phyloP scores from a whole-genome alignment of 192 early-diverging fungal genomes.

The Diversispora epigaea region DNA sequence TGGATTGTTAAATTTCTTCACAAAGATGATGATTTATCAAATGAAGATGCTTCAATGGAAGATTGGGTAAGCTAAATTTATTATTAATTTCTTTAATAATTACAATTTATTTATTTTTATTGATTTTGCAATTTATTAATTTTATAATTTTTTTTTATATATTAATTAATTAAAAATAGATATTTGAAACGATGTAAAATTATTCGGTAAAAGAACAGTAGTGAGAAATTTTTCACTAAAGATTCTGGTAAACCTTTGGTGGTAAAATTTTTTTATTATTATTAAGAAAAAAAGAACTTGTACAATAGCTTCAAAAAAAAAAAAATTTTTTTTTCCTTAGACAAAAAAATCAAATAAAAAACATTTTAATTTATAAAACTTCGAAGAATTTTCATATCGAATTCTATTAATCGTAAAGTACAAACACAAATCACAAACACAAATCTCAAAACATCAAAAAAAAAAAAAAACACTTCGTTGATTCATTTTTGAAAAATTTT shows the following conservation, averaged over 20 bases:
- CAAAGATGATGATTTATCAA: neutral
- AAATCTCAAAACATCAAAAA: too few species aligned
- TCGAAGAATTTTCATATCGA: too few species aligned
- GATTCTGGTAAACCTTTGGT: neutral
- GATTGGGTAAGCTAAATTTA: neutral
- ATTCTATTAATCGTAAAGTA: too few species aligned
- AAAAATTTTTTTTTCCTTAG: too few species aligned
- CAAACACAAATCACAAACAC: too few species aligned
- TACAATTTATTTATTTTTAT: neutral
- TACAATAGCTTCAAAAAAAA: too few species aligned
- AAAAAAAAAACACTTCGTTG: too few species aligned
- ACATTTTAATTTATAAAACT: too few species aligned
- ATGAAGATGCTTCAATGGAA: neutral
- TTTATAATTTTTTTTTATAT: neutral
- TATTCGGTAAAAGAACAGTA: neutral
- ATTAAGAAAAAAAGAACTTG: too few species aligned
- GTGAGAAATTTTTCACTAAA: neutral
- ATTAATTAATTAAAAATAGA: neutral
- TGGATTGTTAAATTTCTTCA: constrained; percentile 14
- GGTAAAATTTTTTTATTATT: too few species aligned
- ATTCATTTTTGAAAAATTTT: too few species aligned
- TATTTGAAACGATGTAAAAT: neutral
- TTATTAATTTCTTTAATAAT: neutral
- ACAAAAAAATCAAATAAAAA: too few species aligned
- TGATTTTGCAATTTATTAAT: neutral